Percentiles rank a stretch among this genome's conserved stretches.
Conservation (phyloP, 2,329 filamentous ascomycete species). For the Epichloe sp. region DNA sequence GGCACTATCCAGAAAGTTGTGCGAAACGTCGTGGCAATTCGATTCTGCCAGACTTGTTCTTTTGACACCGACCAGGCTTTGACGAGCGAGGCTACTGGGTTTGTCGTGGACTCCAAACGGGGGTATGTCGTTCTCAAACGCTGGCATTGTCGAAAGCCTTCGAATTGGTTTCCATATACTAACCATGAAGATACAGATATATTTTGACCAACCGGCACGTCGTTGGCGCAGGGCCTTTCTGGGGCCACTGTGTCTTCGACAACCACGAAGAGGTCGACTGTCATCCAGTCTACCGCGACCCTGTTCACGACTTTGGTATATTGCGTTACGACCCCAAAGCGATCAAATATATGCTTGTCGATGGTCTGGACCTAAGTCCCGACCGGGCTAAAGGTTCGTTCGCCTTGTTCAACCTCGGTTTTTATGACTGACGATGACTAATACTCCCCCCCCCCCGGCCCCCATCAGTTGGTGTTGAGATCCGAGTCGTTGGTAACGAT, state of each 20-base stretch:
- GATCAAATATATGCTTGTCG: constrained; percentile 93
- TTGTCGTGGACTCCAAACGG: constrained; percentile 88
- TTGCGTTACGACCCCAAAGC: constrained; percentile 89
- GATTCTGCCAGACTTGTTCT: constrained; percentile 94
- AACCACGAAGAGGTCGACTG: constrained; percentile 97
- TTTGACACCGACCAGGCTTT: constrained; percentile 95
- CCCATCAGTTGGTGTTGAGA: constrained; percentile 67
- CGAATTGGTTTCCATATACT: not conserved
- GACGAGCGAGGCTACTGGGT: constrained; percentile 91
- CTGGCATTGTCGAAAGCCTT: not conserved
- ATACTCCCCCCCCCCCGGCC: constrained; percentile 1
- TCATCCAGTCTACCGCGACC: constrained; percentile 92
- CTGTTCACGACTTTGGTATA: constrained; percentile 96
- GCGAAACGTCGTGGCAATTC: constrained; percentile 92
- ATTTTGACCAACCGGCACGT: constrained; percentile 87
- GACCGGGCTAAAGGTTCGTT: constrained; percentile 59
- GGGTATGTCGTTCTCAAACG: constrained; percentile 40
- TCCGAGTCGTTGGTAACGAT: constrained; percentile 95
- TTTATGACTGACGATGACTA: constrained; percentile 4
- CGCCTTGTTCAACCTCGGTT: not conserved
- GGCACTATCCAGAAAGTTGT: constrained; percentile 90
- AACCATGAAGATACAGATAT: constrained; percentile 33
- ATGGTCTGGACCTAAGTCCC: constrained; percentile 66
- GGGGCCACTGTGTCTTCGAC: constrained; percentile 96
- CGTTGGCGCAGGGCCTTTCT: constrained; percentile 89